A percentile compares a stretch with the other conserved stretches of the same genome.
phyloP scores from a whole-genome alignment of 768 basidiomycete genomes.

The Rhodotorula babjevae region DNA sequence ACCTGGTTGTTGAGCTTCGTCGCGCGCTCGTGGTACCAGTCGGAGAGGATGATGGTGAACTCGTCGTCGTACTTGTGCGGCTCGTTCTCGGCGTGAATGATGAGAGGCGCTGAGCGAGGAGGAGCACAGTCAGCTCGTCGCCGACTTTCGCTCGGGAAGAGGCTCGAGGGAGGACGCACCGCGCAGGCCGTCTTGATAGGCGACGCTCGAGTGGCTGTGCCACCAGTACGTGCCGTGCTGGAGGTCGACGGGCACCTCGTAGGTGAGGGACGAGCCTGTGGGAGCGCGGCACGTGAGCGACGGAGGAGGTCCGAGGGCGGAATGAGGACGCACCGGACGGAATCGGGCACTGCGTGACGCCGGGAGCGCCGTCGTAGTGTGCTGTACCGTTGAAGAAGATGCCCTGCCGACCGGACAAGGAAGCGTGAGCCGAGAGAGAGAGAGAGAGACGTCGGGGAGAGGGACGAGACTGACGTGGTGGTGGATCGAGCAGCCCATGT shows the following conservation, averaged over 20 bases:
- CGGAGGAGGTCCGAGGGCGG: not conserved
- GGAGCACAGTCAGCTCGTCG: not conserved
- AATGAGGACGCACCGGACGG: conserved; percentile 50
- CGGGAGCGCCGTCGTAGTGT: conserved; percentile 84
- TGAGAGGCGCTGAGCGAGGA: conserved; percentile 60
- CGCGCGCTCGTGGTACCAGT: conserved; percentile 89
- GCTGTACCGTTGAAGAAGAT: conserved; percentile 84
- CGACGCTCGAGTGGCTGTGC: conserved; percentile 18
- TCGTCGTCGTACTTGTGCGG: conserved; percentile 74
- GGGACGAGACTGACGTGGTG: conserved; percentile 56
- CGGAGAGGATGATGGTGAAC: conserved; percentile 74
- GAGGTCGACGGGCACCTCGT: conserved; percentile 22
- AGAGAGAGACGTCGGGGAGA: conserved; percentile 43
- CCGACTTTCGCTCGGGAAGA: not conserved
- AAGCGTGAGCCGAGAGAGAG: conserved; percentile 44
- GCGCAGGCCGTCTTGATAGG: conserved; percentile 2
- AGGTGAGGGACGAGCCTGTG: conserved; percentile 3
- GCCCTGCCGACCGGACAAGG: conserved; percentile 49
- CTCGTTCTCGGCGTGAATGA: conserved; percentile 59
- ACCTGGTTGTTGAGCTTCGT: conserved; percentile 55
- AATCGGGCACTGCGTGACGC: conserved; percentile 73
- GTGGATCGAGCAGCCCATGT: conserved; percentile 50
- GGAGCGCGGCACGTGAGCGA: no score
- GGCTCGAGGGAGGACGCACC: not conserved
- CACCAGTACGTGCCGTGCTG: conserved; percentile 38